phyloP scores from a whole-genome alignment of 805 yeast genomes.

The Pichia cabralensis region DNA sequence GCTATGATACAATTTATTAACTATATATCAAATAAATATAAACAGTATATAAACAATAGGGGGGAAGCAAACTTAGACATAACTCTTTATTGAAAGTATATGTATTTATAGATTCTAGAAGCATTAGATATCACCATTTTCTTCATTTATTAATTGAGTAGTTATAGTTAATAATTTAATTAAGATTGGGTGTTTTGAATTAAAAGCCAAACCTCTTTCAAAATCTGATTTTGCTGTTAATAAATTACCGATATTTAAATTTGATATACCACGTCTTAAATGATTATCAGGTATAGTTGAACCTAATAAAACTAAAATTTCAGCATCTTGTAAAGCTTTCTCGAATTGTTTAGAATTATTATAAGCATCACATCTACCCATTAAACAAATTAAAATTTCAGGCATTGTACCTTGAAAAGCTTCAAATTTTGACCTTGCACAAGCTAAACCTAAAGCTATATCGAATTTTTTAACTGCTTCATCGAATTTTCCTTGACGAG shows the following conservation, averaged over 20 bases:
- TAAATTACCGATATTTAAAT: conserved; percentile 50
- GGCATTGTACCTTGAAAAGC: conserved; percentile 62
- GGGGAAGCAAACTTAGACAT: no score
- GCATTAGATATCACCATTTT: conserved; percentile 45
- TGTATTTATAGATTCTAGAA: no score
- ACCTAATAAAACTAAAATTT: conserved; percentile 50
- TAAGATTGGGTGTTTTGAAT: conserved; percentile 38
- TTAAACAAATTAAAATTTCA: conserved; percentile 55
- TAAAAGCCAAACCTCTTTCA: conserved; percentile 66
- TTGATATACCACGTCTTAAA: conserved; percentile 59
- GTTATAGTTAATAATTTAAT: conserved; percentile 37
- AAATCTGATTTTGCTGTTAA: conserved; percentile 54
- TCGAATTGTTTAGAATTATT: conserved; percentile 43
- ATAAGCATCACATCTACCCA: conserved; percentile 64
- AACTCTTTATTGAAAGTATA: no score
- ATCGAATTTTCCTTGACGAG: conserved; percentile 42
- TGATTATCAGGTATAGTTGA: conserved; percentile 58
- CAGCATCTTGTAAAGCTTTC: conserved; percentile 62
- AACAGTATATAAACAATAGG: no score
- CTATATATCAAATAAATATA: no score
- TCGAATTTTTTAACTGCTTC: conserved; percentile 58
- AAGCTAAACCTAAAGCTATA: conserved; percentile 58
- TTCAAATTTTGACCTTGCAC: conserved; percentile 64
- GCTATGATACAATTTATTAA: no score
- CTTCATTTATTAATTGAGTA: conserved; percentile 39